These are phyloP conservation scores for Hylodesmum podocarpum DNA, from an alignment of 306 rosid genomes.

Conservation along the genomic window DNA sequence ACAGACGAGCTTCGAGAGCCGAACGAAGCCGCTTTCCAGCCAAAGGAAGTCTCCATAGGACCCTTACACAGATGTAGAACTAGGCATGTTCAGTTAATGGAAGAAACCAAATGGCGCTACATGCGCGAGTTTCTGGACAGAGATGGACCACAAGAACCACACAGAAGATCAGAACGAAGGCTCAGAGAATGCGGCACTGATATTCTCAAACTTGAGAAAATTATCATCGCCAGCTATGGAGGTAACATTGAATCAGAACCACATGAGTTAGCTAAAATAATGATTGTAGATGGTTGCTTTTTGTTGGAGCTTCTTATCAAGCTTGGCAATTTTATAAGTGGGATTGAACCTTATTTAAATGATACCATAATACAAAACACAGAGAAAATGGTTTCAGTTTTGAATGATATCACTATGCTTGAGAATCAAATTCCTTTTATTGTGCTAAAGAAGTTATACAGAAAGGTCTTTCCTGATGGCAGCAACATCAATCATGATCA, in stretches of 20 bases:
- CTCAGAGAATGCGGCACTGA: background rate
- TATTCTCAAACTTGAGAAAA: background rate
- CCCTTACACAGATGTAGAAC: slow-evolving; percentile 30
- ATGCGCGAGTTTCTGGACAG: background rate
- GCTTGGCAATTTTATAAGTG: background rate
- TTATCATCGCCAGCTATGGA: slow-evolving; percentile 12
- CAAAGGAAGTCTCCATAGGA: slow-evolving; percentile 28
- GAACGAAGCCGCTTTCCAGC: background rate
- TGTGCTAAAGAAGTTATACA: slow-evolving; percentile 24
- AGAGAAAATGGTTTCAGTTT: background rate
- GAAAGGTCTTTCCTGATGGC: background rate
- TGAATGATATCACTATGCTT: slow-evolving; percentile 33
- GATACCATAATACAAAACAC: background rate
- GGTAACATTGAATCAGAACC: background rate
- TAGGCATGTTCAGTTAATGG: slow-evolving; percentile 8
- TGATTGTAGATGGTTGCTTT: slow-evolving; percentile 44
- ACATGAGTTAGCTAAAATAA: slow-evolving; percentile 9
- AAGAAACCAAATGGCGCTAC: slow-evolving; percentile 38
- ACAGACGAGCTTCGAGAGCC: slow-evolving; percentile 14
- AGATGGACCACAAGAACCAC: background rate
- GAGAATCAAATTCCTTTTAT: slow-evolving; percentile 38
- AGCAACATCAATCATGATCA: background rate
- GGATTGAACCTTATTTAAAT: background rate
- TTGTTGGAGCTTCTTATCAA: slow-evolving; percentile 30
- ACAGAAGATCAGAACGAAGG: background rate